A percentile compares a stretch with the other conserved stretches of the same genome.
Evolutionary conservation across 768 basidiomycete species (phyloP).

Genomic region (Lentinula raphanica): DNA sequence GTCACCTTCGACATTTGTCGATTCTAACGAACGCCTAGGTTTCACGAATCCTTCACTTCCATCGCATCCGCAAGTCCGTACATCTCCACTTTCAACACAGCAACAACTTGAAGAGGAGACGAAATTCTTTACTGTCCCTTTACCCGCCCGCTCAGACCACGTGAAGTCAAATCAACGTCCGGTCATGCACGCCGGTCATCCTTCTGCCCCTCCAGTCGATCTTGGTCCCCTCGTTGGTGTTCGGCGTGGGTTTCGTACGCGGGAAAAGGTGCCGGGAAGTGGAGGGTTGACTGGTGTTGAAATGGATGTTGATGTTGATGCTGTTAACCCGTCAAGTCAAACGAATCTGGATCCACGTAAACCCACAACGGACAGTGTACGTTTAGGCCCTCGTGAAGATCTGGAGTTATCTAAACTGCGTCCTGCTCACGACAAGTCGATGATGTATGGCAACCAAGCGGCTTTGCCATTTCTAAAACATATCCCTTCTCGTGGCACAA

Average conservation of each 20-base stretch:
- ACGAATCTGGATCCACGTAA: neutral
- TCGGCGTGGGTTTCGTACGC: constrained; percentile 56
- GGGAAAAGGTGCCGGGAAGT: constrained; percentile 48
- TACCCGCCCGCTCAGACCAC: neutral
- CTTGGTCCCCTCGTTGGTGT: constrained; percentile 61
- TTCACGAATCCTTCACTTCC: neutral
- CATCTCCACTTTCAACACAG: neutral
- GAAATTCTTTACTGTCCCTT: neutral
- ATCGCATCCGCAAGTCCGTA: neutral
- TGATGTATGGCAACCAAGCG: neutral
- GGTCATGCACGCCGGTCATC: neutral
- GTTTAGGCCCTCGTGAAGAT: neutral
- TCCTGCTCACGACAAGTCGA: neutral
- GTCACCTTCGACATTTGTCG: neutral
- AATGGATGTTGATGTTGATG: neutral
- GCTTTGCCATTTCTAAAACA: neutral
- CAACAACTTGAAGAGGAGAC: neutral
- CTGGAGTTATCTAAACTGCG: neutral
- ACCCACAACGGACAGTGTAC: neutral
- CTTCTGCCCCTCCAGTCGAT: constrained; percentile 25
- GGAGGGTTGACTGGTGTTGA: constrained; percentile 53
- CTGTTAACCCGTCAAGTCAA: too few species aligned
- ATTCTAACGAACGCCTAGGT: neutral
- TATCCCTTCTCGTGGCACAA: neutral
- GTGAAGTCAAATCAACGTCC: neutral